Evolutionary conservation across 2,329 filamentous ascomycete genomes (phyloP).

Genomic region (Lomentospora prolificans): DNA sequence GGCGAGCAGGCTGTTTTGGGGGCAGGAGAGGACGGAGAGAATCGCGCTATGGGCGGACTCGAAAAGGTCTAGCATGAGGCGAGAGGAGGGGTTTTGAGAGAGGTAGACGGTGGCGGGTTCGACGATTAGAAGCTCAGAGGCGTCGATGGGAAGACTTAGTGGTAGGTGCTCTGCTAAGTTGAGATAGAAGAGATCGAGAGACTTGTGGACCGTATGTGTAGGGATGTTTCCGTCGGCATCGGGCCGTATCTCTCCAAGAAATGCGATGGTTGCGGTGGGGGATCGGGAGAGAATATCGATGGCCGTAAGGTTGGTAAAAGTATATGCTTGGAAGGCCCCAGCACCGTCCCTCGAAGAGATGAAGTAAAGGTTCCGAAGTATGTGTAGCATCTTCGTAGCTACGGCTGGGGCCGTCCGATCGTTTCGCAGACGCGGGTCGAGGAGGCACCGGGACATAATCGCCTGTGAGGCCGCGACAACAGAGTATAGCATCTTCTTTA

Average conservation of each 20-base stretch:
- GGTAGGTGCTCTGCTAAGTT: constrained; percentile 80
- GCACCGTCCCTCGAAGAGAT: constrained; percentile 66
- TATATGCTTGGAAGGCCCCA: constrained; percentile 70
- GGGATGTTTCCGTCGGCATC: constrained; percentile 43
- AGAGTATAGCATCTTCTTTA: constrained; percentile 68
- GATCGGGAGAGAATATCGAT: constrained; percentile 74
- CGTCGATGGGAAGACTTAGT: constrained; percentile 52
- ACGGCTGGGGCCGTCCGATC: constrained; percentile 45
- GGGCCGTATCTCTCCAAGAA: constrained; percentile 53
- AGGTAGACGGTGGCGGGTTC: constrained; percentile 69
- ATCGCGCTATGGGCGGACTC: constrained; percentile 80
- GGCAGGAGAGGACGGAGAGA: constrained; percentile 70
- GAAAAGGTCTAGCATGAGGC: constrained; percentile 53
- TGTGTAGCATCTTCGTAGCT: constrained; percentile 61
- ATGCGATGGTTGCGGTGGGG: constrained; percentile 52
- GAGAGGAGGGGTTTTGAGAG: constrained; percentile 30
- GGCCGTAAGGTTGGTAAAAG: constrained; percentile 71
- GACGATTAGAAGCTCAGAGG: constrained; percentile 64
- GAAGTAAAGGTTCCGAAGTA: constrained; percentile 71
- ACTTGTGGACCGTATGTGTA: constrained; percentile 40
- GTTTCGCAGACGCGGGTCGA: constrained; percentile 35
- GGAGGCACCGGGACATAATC: constrained; percentile 53
- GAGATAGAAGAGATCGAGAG: constrained; percentile 78
- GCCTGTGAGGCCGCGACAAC: constrained; percentile 66
- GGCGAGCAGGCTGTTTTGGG: constrained; percentile 63